Base-by-base conservation (phyloP, 2,329 filamentous ascomycete species). In the Rosellinia necatrix region DNA sequence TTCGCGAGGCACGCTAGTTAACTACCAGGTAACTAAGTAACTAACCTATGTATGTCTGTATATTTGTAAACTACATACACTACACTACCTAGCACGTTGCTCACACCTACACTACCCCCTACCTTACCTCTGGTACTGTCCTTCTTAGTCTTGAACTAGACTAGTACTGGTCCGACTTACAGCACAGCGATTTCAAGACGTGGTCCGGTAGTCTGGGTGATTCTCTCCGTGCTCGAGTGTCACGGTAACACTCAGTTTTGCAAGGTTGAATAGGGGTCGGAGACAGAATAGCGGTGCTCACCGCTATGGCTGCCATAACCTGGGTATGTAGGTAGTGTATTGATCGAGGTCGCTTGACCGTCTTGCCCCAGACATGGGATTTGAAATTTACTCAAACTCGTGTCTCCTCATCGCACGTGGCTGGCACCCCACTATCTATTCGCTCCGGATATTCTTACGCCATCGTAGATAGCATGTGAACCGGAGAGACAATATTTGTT, bases 331-430 rank as follows among this genome's bases (percentile, higher is more conserved):
- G 10, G 13, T 37, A 37, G 4, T 35, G 15, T 37, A 38, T 38
- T n/a, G 15, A 27, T 40, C n/a, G 19, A 27, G 17, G 13, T 42
- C 35, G 46, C 34, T 48, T 55, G 38, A 37, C 34, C 21, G n/a
- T 42, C 29, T 42, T 24, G 12, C 27, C 21, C 6, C 40, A 54
- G 41, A 54, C 44, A 55, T 34, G 44, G 52, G 48, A 30, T 48
- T 38, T 42, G 22, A 43, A 56, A 56, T 52, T 52, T 21, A 44
- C 41, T 50, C 47, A 47, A 48, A 29, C 52, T 59, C 43, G 53
- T 46, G 47, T 40, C 56, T 44, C 41, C 50, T 5, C 27, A 50
- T 59, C 64, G 61, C 64, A 66, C 65, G 65, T 65, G 65, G 64
- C 56, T 60, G 48, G 5, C 44, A 56, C 47, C 44, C 49, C 62